Percentiles rank a stretch among this genome's conserved stretches.
Conservation (phyloP, 495 filamentous ascomycete species). For the Penicillium simplicissimum region DNA sequence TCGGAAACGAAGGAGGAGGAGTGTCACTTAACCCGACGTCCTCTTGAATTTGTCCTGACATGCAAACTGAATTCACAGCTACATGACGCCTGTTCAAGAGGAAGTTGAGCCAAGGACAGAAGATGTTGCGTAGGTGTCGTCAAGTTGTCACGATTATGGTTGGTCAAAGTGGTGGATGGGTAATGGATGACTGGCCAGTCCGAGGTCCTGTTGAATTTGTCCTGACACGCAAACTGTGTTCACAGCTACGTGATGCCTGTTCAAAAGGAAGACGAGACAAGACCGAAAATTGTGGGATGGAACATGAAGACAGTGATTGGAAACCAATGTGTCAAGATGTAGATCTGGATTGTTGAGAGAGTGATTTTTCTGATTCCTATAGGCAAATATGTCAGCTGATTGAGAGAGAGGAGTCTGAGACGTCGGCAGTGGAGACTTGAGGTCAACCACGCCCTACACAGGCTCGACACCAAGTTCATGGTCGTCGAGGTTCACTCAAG, state of each 20-base stretch:
- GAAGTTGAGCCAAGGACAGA: background rate
- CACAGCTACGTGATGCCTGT: background rate
- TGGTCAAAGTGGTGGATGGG: background rate
- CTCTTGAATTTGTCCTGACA: slow-evolving; percentile 1
- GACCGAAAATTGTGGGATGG: background rate
- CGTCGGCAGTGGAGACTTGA: background rate
- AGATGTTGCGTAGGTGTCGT: background rate
- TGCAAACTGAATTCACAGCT: background rate
- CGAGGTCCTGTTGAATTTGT: background rate
- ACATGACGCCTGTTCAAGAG: background rate
- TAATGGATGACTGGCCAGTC: background rate
- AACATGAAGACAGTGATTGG: background rate
- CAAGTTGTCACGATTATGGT: background rate
- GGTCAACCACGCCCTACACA: too few species aligned
- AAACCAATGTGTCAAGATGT: background rate
- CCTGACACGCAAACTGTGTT: background rate
- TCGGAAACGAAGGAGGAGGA: background rate
- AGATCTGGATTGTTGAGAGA: background rate
- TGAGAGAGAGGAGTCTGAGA: background rate
- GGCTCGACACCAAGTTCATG: too few species aligned
- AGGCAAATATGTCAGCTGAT: background rate
- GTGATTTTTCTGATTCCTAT: background rate
- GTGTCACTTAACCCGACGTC: background rate
- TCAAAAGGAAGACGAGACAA: background rate
- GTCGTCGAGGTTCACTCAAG: too few species aligned